These are phyloP conservation scores for Nannochloropsis salina DNA, from an alignment of 108 stramenopile species.

Conservation along the genomic window DNA sequence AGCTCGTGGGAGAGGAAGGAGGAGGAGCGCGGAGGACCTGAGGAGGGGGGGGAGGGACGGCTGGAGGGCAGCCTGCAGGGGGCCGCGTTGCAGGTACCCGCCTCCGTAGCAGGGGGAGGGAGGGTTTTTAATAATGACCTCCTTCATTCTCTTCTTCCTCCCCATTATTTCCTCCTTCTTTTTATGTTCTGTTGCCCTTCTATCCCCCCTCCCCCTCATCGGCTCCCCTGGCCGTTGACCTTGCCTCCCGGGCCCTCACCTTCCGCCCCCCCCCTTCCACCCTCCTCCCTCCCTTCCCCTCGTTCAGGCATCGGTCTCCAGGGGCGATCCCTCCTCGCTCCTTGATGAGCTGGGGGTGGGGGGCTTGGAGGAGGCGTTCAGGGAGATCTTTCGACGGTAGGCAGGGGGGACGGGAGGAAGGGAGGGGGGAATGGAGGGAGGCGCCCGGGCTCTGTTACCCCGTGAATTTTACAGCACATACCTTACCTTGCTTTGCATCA, in stretches of 20 bases:
- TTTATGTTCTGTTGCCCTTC: too few relatives aligned
- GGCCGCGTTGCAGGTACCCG: neutral
- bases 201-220: too few relatives aligned
- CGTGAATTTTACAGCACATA: too few relatives aligned
- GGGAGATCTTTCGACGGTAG: neutral
- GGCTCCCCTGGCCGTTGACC: too few relatives aligned
- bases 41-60: neutral
- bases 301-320: too few relatives aligned
- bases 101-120: neutral
- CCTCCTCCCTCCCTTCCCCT: too few relatives aligned
- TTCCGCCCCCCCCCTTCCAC: too few relatives aligned
- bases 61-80: neutral
- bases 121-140: neutral
- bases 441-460: neutral
- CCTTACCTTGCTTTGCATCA: neutral
- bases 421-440: neutral
- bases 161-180: too few relatives aligned
- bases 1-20: neutral
- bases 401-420: neutral
- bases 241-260: too few relatives aligned
- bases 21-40: neutral
- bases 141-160: too few relatives aligned
- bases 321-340: neutral
- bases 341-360: neutral
- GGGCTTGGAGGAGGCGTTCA: neutral